Conservation (phyloP, 345 rosid genomes). For the Pistacia integerrima region DNA sequence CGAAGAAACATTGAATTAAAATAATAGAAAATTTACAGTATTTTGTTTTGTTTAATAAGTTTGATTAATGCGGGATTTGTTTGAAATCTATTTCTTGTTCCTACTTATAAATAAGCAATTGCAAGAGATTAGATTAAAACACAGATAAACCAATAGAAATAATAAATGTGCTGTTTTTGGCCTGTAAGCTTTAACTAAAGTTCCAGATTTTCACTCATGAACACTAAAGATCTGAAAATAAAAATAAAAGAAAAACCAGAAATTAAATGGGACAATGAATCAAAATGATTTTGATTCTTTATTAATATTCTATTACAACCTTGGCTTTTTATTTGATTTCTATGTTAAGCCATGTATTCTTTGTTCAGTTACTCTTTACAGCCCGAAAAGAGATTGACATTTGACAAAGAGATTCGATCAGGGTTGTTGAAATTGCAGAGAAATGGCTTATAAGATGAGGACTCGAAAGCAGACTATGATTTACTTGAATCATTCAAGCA, state of each 20-base stretch:
- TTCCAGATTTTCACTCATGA: background rate
- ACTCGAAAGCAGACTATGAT: background rate
- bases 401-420: background rate
- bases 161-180: background rate
- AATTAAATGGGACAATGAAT: background rate
- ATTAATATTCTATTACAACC: background rate
- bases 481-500: background rate
- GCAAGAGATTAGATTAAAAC: no score
- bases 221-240: background rate
- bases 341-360: no score
- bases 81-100: no score
- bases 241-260: background rate
- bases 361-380: slow-evolving; percentile 2
- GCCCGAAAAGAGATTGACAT: background rate
- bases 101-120: no score
- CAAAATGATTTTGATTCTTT: background rate
- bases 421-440: background rate
- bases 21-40: no score
- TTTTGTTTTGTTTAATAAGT: no score
- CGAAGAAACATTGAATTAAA: no score
- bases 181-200: no score
- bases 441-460: slow-evolving; percentile 20
- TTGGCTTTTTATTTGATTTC: no score
- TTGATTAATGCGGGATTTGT: no score
- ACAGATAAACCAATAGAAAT: background rate